Conservation (phyloP, 169 alveolate genomes). For the Eimeria acervulina region DNA sequence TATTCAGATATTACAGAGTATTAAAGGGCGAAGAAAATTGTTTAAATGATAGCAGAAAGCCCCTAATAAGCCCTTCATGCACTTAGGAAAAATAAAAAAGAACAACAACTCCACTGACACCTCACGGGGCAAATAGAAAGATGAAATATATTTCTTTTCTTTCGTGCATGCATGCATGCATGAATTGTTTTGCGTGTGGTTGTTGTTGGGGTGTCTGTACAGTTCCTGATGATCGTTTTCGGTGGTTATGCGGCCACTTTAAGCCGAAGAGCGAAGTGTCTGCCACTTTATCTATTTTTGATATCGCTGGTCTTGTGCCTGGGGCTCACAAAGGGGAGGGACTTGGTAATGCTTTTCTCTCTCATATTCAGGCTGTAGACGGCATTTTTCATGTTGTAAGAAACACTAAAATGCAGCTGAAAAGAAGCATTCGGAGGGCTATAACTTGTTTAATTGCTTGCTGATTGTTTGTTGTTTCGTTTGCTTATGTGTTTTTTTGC, state of each 20-base stretch:
- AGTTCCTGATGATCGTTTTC: slow-evolving; percentile 97
- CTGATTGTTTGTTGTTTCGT: no score
- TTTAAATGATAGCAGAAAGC: no score
- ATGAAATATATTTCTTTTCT: not conserved
- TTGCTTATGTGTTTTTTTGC: no score
- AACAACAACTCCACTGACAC: no score
- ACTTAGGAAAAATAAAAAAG: not conserved
- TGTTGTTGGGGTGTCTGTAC: slow-evolving; percentile 14
- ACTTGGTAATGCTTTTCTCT: slow-evolving; percentile 98
- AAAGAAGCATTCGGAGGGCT: no score
- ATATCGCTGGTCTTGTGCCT: slow-evolving; percentile 99
- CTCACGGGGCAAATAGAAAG: no score
- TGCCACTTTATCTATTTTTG: slow-evolving; percentile 97
- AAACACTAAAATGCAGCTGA: no score
- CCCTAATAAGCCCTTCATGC: no score
- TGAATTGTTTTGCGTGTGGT: not conserved
- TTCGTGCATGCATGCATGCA: not conserved
- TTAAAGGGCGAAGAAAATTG: no score
- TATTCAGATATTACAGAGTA: no score
- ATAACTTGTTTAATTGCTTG: no score
- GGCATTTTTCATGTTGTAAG: slow-evolving; percentile 99
- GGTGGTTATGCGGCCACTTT: slow-evolving; percentile 95
- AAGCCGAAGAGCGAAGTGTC: slow-evolving; percentile 97
- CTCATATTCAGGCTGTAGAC: slow-evolving; percentile 98
- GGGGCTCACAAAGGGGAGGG: slow-evolving; percentile 99